Evolutionary conservation across 2,329 filamentous ascomycete genomes (phyloP), one percentile per base, ranked within the genome.

Genomic region (Phoma sp.): DNA sequence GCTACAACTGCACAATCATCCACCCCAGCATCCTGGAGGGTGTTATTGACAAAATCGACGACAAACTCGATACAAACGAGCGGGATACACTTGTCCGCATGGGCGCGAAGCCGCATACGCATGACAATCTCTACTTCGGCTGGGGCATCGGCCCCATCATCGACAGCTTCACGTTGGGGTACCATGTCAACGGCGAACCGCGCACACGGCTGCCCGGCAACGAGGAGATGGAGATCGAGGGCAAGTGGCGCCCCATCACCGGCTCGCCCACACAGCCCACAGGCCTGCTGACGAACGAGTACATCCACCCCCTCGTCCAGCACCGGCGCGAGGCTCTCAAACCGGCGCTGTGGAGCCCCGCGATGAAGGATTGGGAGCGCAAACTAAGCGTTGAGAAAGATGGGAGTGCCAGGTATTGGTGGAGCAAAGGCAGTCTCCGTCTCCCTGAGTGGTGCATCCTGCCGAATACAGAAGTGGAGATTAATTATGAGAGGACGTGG

Each of bases 71-170:
- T 18, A 18, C 18, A 1, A 18, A 18, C 18, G 18, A 18, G 18
- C 18, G 18, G 18, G 18, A 18, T 2, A 18, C 18, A 18, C 18
- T 18, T 18, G 18, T 18, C 18, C 18, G 18, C 18, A 18, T 18
- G 4, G 35, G 32, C 13, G 58, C 65, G 68, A 56, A 77, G n/a
- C 25, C 40, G 27, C 40, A 42, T 11, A 30, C 27, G 69, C 75
- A 62, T 58, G 61, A 25, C 51, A 66, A 72, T 39, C 33, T 78
- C 36, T 64, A 72, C 22, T 74, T 79, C 23, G 76, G 79, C 4
- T 83, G 80, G 80, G 75, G 74, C 4, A 78, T 78, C 18, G 79
- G 79, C 1, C 75, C 77, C 13, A 62, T 74, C 13, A 52, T 66
- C 6, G 74, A 79, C 42, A 77, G 76, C 1, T 75, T 78, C 60